Evolutionary conservation across 768 basidiomycete genomes (phyloP), one percentile per base, ranked within the genome.

Genomic region (Hebeloma cylindrosporum): DNA sequence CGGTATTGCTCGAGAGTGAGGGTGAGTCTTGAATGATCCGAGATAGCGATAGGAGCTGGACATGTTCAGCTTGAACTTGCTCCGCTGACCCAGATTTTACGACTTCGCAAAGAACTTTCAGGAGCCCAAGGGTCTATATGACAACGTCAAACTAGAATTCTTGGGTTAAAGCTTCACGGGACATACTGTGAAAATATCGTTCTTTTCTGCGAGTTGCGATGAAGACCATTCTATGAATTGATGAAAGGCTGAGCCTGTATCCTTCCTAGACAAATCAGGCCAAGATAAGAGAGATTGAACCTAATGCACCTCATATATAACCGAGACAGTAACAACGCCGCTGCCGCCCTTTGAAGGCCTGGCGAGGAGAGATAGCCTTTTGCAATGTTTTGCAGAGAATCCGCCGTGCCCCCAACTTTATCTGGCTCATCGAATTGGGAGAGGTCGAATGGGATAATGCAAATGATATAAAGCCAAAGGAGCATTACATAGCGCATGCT

Each of bases 401-500:
- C 52, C 0, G 82, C 80, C 1, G 87, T 88, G 34, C 72, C 62
- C 8, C 81, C 78, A 17, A 59, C 54, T n/a, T 68, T 60, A 2
- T 71, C 72, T 7, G 53, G 58, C 45, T 86, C 83, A 57, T 93
- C 91, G 42, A 96, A 91, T 55, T 91, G 88, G 22, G 81, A 75
- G 28, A 99, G 70, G 59, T 90, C 84, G 63, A 99, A 99, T 0
- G 96, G 96, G 13, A 97, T 84, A 70, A 89, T 91, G 69, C 88
- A 87, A 36, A 96, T 85, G 17, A 99, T 78, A 16, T 90, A 88
- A n/a, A 98, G 74, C 95, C 95, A 98, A 8, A 96, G 72, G 7
- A 99, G 72, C 18, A 90, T 70, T 22, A 88, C 74, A 59, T 94
- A 93, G 48, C 92, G 84, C 40, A 92, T 62, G 17, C 85, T 69